Conservation (phyloP, 1,284 basidiomycete genomes). For the Pholiota adiposa region DNA sequence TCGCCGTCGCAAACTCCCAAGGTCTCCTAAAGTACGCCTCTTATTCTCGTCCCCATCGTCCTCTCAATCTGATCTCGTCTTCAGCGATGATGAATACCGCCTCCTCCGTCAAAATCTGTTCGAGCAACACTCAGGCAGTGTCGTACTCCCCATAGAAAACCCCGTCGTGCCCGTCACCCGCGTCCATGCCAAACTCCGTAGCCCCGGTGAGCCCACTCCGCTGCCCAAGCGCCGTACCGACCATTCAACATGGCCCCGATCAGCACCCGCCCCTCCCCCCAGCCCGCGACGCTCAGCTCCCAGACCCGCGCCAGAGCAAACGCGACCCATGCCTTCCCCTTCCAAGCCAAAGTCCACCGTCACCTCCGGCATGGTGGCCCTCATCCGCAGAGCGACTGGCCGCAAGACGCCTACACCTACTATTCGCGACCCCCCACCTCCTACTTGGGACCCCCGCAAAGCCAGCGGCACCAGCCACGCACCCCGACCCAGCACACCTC, state of each 20-base stretch:
- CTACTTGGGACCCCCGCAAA: slow-evolving; percentile 11
- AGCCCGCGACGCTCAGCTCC: slow-evolving; percentile 22
- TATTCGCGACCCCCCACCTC: slow-evolving; percentile 31
- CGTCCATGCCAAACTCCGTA: slow-evolving; percentile 16
- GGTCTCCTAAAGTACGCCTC: slow-evolving; percentile 44
- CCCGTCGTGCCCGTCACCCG: slow-evolving; percentile 32
- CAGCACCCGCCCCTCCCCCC: slow-evolving; percentile 7
- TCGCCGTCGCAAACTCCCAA: slow-evolving; percentile 44
- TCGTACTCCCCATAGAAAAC: slow-evolving; percentile 31
- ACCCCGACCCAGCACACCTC: slow-evolving; percentile 2
- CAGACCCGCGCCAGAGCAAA: slow-evolving; percentile 28
- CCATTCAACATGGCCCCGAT: slow-evolving; percentile 1
- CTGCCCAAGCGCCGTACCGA: neutral
- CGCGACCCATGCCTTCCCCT: slow-evolving; percentile 27
- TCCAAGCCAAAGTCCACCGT: slow-evolving; percentile 50
- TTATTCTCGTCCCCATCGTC: neutral
- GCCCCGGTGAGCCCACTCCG: neutral
- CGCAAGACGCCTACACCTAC: slow-evolving; percentile 36
- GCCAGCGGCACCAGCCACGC: neutral
- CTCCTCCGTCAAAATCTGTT: slow-evolving; percentile 49
- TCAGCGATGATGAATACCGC: slow-evolving; percentile 54
- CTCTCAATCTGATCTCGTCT: slow-evolving; percentile 3
- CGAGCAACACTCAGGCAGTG: slow-evolving; percentile 39
- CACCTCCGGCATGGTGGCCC: slow-evolving; percentile 57
- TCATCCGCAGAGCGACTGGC: slow-evolving; percentile 56